A percentile compares a stretch with the other conserved stretches of the same genome.
Conservation (phyloP, 768 basidiomycete species). For the Psilocybe sp. region DNA sequence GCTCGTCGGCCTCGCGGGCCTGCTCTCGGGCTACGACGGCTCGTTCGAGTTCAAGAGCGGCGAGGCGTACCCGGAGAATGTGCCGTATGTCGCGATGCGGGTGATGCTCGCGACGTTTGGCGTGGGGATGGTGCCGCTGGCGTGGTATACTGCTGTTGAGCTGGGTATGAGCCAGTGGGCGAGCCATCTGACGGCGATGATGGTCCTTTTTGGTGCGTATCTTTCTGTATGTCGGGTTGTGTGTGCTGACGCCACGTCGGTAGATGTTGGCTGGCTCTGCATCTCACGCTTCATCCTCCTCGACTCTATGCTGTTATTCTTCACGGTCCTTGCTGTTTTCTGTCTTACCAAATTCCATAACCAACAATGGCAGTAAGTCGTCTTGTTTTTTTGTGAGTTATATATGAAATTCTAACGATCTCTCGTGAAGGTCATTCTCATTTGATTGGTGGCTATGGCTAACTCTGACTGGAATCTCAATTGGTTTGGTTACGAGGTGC, state of each 20-base stretch:
- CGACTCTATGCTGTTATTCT: slow-evolving; percentile 98
- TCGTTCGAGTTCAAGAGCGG: slow-evolving; percentile 94
- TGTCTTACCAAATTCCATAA: slow-evolving; percentile 96
- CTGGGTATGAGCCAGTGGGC: slow-evolving; percentile 88
- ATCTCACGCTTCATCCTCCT: slow-evolving; percentile 97
- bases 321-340: slow-evolving; percentile 96
- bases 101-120: slow-evolving; percentile 94
- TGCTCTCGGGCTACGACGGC: slow-evolving; percentile 90
- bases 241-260: slow-evolving; percentile 4
- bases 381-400: slow-evolving; percentile 4
- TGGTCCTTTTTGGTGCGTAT: slow-evolving; percentile 84
- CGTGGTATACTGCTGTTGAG: slow-evolving; percentile 96
- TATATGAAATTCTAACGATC: too few species aligned
- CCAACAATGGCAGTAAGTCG: slow-evolving; percentile 84
- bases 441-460: slow-evolving; percentile 99
- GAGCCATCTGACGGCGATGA: slow-evolving; percentile 88
- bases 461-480: slow-evolving; percentile 86
- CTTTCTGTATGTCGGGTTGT: background rate
- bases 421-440: slow-evolving; percentile 93
- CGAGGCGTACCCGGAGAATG: slow-evolving; percentile 72
- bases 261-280: slow-evolving; percentile 94
- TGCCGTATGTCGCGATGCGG: slow-evolving; percentile 94
- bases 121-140: slow-evolving; percentile 91
- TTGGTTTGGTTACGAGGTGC: slow-evolving; percentile 92
- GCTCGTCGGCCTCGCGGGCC: slow-evolving; percentile 92